A percentile compares a stretch with the other conserved stretches of the same genome.
Evolutionary conservation across 768 basidiomycete species (phyloP).

Genomic region (Suillus weaverae): DNA sequence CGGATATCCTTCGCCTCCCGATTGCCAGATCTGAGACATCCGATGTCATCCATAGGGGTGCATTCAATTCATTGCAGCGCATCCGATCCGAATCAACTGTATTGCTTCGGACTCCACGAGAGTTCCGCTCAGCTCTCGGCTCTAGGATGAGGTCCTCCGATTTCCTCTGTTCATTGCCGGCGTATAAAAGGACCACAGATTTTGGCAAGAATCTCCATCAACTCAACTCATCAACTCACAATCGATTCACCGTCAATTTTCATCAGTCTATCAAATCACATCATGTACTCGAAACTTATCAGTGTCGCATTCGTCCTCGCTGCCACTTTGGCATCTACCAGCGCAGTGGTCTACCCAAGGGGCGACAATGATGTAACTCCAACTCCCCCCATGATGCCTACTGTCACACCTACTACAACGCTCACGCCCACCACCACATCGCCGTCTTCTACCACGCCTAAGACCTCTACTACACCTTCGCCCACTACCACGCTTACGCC

Average conservation of each 20-base stretch:
- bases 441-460: neutral
- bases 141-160: neutral
- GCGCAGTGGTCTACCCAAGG: neutral
- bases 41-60: neutral
- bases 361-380: neutral
- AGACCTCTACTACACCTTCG: too few relatives aligned
- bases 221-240: neutral
- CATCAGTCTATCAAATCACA: neutral
- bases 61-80: neutral
- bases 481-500: neutral
- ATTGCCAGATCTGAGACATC: neutral
- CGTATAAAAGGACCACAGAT: neutral
- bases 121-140: neutral
- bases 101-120: neutral
- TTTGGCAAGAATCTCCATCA: neutral
- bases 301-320: neutral
- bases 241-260: neutral
- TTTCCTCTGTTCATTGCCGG: neutral
- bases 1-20: neutral
- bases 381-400: neutral
- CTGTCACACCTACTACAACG: neutral
- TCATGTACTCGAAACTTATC: slow-evolving; percentile 3
- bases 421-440: neutral
- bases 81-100: neutral
- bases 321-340: neutral